Evolutionary conservation across 2,329 filamentous ascomycete genomes (phyloP).

Genomic region (Arthrobotrys sinensis): DNA sequence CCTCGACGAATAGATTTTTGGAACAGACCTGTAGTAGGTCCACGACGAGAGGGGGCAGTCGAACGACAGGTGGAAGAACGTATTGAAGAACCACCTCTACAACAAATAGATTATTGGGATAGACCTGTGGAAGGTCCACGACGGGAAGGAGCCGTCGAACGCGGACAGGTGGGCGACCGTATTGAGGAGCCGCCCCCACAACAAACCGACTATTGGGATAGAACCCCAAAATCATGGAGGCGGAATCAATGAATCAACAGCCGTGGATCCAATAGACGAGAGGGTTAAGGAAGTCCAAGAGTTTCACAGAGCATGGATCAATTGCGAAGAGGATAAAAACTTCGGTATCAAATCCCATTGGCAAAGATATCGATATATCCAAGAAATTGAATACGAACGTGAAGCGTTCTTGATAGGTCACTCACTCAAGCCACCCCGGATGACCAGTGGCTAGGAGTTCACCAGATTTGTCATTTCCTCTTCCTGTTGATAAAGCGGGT

Average conservation of each 20-base stretch:
- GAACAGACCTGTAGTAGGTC: not conserved
- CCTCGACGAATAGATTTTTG: not conserved
- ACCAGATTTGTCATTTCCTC: constrained; percentile 1
- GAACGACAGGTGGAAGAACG: no score
- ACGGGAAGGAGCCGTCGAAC: no score
- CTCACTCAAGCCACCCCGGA: not conserved
- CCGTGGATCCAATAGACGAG: not conserved
- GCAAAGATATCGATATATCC: no score
- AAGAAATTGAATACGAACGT: not conserved
- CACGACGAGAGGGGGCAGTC: no score
- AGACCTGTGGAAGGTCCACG: not conserved
- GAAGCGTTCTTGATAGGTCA: not conserved
- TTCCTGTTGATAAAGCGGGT: constrained; percentile 10
- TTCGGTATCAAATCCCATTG: constrained; percentile 19
- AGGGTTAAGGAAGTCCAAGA: not conserved
- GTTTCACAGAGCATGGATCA: not conserved
- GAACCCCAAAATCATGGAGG: not conserved
- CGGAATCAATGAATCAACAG: not conserved
- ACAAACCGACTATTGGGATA: not conserved
- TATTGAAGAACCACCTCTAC: not conserved
- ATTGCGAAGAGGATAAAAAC: not conserved
- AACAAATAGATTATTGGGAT: not conserved
- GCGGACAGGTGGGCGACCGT: no score
- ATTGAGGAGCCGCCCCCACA: not conserved
- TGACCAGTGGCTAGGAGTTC: not conserved